Base-by-base conservation (phyloP, 768 basidiomycete genomes). In the Lactarius akahatsu region DNA sequence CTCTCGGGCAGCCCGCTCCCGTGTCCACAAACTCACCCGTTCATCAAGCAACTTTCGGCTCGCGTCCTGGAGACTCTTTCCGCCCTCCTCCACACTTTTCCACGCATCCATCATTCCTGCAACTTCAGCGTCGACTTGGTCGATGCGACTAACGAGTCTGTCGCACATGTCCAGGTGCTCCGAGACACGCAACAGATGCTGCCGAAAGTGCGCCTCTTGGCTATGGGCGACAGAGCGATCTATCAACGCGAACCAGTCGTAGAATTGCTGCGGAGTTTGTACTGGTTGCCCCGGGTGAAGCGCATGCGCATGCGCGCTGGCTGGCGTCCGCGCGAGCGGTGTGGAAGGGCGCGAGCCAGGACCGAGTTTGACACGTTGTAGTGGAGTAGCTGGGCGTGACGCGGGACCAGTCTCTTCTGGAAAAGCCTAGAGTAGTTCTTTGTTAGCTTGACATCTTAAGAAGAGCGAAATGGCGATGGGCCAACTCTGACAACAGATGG, bases 211-310 rank as follows among this genome's bases (percentile, higher is more conserved):
- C 6, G 93, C 87, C 73, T 98, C 96, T 73, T 98, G 96, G 66
- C 91, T 91, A 72, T 94, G 94, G 9, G 94, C 90, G 43, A 97
- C 92, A 3, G 91, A 90, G 18, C 90, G 83, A 70, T 97, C 95
- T 61, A 99, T 87, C 47, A 91, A 82, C 4, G 92, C 82, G 76
- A 95, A 96, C 90, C 95, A 97, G 78, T 98, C 96, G 74, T 96
- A 94, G 77, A 99, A 96, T 71, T 98, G 94, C 72, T 98, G 94
- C 1, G 95, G 90, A 0, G 94, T 96, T 68, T 90, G 85, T 45
- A 98, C 88, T 5, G 92, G 89, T 47, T 86, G 83, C 59, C 83
- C 85, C 2, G 92, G 91, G 72, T 91, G 89, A 18, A 93, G 78
- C 0, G 87, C 82, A 72, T 90, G 85, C 9, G 77, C 72, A 15